These are phyloP conservation scores for Irpex lacteus DNA, from an alignment of 1,284 basidiomycete species.

Conservation along the genomic window DNA sequence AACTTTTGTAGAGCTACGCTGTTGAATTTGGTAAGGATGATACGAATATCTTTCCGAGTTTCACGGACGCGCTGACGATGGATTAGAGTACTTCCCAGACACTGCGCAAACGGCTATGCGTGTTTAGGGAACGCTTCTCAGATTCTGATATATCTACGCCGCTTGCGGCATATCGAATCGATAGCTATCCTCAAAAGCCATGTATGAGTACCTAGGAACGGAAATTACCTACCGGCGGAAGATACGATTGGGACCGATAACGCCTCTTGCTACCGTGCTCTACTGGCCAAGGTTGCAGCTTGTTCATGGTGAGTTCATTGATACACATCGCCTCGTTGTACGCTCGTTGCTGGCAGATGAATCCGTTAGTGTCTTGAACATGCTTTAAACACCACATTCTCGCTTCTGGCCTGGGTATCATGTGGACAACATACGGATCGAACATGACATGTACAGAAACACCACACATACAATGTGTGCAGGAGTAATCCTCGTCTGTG, in stretches of 20 bases:
- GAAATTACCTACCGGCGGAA: background rate
- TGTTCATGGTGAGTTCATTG: background rate
- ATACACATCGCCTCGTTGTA: conserved; percentile 1
- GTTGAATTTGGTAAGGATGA: background rate
- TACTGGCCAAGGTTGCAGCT: background rate
- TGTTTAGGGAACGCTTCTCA: background rate
- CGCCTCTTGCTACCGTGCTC: background rate
- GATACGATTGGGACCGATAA: conserved; percentile 3
- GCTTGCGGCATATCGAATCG: background rate
- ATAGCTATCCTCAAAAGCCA: background rate
- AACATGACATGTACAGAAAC: background rate
- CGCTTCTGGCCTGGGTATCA: background rate
- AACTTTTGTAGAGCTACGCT: background rate
- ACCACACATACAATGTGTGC: background rate
- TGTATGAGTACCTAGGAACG: background rate
- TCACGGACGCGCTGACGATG: background rate
- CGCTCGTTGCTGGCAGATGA: background rate
- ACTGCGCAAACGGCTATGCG: background rate
- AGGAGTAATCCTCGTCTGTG: background rate
- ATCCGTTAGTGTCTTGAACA: background rate
- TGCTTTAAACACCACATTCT: background rate
- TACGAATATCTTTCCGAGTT: background rate
- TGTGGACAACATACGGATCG: background rate
- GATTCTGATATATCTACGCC: background rate
- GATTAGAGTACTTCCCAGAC: background rate